Conservation (phyloP, 768 basidiomycete genomes). For the Hericium rajendrae region DNA sequence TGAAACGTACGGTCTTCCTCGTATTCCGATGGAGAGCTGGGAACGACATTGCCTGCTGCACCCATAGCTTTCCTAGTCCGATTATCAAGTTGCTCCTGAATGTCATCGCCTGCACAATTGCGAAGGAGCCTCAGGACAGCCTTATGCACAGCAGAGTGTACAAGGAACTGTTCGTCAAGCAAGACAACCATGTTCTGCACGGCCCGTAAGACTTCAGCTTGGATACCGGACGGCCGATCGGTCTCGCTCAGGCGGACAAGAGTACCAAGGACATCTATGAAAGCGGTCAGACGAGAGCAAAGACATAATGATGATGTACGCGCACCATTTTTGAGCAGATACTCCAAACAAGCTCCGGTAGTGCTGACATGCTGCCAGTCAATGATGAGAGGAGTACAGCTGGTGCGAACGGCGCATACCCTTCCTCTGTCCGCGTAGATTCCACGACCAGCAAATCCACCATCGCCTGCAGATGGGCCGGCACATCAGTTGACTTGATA, state of each 20-base stretch:
- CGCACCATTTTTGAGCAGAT: slow-evolving; percentile 79
- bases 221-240: slow-evolving; percentile 84
- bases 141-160: slow-evolving; percentile 84
- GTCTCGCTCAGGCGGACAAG: slow-evolving; percentile 80
- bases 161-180: slow-evolving; percentile 87
- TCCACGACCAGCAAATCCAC: slow-evolving; percentile 84
- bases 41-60: slow-evolving; percentile 63
- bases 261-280: slow-evolving; percentile 66
- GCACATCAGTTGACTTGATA: slow-evolving; percentile 75
- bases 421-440: slow-evolving; percentile 75
- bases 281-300: not conserved
- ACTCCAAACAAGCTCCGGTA: slow-evolving; percentile 86
- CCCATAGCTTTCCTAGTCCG: slow-evolving; percentile 60
- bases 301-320: not conserved
- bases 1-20: slow-evolving; percentile 72
- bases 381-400: not conserved
- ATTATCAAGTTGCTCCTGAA: slow-evolving; percentile 82
- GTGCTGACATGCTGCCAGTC: slow-evolving; percentile 35
- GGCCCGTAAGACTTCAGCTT: slow-evolving; percentile 77
- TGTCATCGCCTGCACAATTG: slow-evolving; percentile 85
- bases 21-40: slow-evolving; percentile 75
- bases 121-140: slow-evolving; percentile 79
- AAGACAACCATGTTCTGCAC: slow-evolving; percentile 89
- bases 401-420: slow-evolving; percentile 40
- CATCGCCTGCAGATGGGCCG: slow-evolving; percentile 64